Base-by-base conservation (phyloP, 2,329 filamentous ascomycete species). In the Domatiomyces catenatus region DNA sequence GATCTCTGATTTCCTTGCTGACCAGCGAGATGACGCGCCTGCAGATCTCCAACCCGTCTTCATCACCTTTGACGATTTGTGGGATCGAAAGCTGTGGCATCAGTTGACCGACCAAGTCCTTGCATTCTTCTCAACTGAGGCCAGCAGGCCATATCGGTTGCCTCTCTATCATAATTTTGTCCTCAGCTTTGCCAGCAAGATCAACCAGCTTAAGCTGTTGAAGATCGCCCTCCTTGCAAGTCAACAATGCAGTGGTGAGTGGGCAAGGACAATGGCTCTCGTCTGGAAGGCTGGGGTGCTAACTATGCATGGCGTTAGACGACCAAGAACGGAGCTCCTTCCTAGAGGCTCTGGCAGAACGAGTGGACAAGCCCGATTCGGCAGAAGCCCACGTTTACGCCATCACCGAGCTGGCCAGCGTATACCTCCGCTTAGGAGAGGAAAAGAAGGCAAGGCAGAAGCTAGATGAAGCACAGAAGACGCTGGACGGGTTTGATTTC, bases 21-120 rank as follows among this genome's bases (percentile, higher is more conserved):
- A 94, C 61, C 86, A 93, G 77, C 84, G 88, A 66, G 87, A 94
- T 65, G 75, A 81, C 66, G 86, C 88, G 62, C 85, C 88, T 48
- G 85, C 88, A 60, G 85, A 94, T 67, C 79, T 94, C 49, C 89
- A 95, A 71, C 78, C 83, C 62, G 80, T 86, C 63, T 86, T 95
- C 68, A 77, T 98, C 61, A 80, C 83, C 62, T 94, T 98, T 59
- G 92, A 98, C 74, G 88, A 94, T 66, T 86, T 81, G 65, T 98
- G 92, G 92, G 92, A 98, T 75, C 83, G 90, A 63, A 95, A 95
- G 73, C 78, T 98, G 71, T 98, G 92, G 92, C 92, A 98, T 73
- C 89, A 98, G 71, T 83, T 98, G 59, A 98, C 92, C 36, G 84
- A 94, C 64, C 75, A 83, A 49, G 78, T 98, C 51, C 75, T 94